Base-by-base conservation (phyloP, 768 basidiomycete species). In the Mycena kentingensis region DNA sequence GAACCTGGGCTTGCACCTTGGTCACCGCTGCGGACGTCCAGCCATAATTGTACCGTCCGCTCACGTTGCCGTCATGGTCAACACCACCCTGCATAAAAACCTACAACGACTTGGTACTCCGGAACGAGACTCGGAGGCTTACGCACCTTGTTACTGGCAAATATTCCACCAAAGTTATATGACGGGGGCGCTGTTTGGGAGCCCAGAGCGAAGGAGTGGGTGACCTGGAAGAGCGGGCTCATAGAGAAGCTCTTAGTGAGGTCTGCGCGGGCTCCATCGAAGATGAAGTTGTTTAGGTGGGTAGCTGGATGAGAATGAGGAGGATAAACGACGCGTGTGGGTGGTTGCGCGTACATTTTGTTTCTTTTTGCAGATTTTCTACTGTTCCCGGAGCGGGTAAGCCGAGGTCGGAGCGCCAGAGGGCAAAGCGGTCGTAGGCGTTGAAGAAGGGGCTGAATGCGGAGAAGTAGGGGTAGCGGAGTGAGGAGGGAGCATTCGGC, bases 231-330 rank as follows among this genome's bases (percentile, higher is more conserved):
- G 45, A 90, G 84, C n/a, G 97, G 97, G 69, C 84, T 91, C 69
- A 88, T 80, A 25, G 93, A 96, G 62, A 98, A 78, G 62, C 82
- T 87, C 75, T 98, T 99, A 42, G 91, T 88, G 62, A 98, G 77
- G 77, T 99, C 97, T 27, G 96, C 97, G 61, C 95, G 81, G 24
- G 90, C 97, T 60, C 97, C 97, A 76, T 99, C 97, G 70, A 98
- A 98, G 66, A 93, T 84, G 75, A 88, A 96, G 76, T 96, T 97
- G 38, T 87, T 89, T 44, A 98, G 73, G 64, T 93, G 93, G 12
- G 93, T 96, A 48, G 83, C 95, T 98, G 70, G 2, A 26, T 21
- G 37, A 26, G 10, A 42, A 54, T 52, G 46, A 61, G 34, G 32
- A 18, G 46, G 31, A 45, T 4, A 31, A 49, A 35, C 26, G 35